These are phyloP conservation scores for Candida andamanensis DNA, from an alignment of 805 yeast genomes.

Conservation along the genomic window DNA sequence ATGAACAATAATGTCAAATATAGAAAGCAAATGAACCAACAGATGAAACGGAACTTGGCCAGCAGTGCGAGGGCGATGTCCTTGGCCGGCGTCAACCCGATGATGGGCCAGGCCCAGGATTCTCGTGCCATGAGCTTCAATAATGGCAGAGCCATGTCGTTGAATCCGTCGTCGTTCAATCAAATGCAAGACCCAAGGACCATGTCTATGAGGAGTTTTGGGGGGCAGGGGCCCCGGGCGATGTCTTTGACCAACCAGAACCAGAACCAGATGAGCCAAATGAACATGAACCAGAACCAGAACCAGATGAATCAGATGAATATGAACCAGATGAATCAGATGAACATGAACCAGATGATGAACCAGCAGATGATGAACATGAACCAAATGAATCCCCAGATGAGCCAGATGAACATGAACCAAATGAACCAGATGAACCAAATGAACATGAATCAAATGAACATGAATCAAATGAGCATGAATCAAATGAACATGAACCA, in stretches of 20 bases:
- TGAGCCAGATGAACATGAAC: slow-evolving; percentile 4
- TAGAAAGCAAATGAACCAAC: slow-evolving; percentile 63
- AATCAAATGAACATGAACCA: slow-evolving; percentile 2
- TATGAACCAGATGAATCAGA: slow-evolving; percentile 4
- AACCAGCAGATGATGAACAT: not conserved
- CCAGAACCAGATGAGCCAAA: slow-evolving; percentile 3
- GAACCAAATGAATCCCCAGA: slow-evolving; percentile 2
- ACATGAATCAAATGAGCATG: slow-evolving; percentile 2
- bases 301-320: slow-evolving; percentile 1
- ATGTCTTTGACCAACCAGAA: slow-evolving; percentile 9
- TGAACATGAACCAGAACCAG: slow-evolving; percentile 4
- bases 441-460: slow-evolving; percentile 1
- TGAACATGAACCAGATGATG: slow-evolving; percentile 1
- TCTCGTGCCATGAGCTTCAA: slow-evolving; percentile 15
- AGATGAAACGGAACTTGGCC: slow-evolving; percentile 52
- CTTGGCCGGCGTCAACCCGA: slow-evolving; percentile 30
- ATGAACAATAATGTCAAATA: slow-evolving; percentile 52
- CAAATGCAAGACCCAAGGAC: slow-evolving; percentile 18
- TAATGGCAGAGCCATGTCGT: slow-evolving; percentile 14
- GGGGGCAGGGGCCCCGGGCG: slow-evolving; percentile 10
- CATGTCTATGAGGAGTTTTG: slow-evolving; percentile 20
- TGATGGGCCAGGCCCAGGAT: slow-evolving; percentile 25
- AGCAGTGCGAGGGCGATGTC: slow-evolving; percentile 44
- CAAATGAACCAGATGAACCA: not conserved
- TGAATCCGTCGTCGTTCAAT: slow-evolving; percentile 14